Evolutionary conservation across 2,329 filamentous ascomycete species (phyloP).

Genomic region (Neonectria coccinea): DNA sequence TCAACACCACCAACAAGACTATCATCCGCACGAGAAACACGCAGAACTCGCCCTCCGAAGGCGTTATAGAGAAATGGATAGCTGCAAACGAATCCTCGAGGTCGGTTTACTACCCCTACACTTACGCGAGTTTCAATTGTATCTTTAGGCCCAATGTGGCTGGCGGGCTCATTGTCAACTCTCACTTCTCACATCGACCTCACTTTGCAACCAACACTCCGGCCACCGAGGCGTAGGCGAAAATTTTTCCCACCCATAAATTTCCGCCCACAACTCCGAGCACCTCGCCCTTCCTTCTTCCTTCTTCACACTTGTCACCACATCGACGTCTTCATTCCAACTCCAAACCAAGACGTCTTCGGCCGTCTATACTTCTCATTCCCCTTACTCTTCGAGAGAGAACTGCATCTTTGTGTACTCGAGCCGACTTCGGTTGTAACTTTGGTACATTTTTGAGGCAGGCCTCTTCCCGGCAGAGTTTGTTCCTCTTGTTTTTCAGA

Average conservation of each 20-base stretch:
- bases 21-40: neutral
- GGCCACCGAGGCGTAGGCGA: neutral
- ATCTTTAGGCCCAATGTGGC: neutral
- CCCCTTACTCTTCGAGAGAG: neutral
- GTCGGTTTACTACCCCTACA: too few species aligned
- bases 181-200: constrained; percentile 4
- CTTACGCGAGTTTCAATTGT: neutral
- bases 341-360: neutral
- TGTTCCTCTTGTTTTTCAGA: constrained; percentile 2
- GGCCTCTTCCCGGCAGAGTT: neutral
- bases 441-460: neutral
- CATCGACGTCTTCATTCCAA: neutral
- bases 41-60: neutral
- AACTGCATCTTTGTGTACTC: neutral
- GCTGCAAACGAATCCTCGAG: neutral
- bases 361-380: neutral
- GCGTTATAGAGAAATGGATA: too few species aligned
- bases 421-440: neutral
- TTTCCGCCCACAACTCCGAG: neutral
- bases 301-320: neutral
- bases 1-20: neutral
- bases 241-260: neutral
- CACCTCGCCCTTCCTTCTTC: neutral
- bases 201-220: neutral
- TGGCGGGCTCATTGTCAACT: neutral